phyloP scores from a whole-genome alignment of 345 rosid genomes.

The Salix exigua region DNA sequence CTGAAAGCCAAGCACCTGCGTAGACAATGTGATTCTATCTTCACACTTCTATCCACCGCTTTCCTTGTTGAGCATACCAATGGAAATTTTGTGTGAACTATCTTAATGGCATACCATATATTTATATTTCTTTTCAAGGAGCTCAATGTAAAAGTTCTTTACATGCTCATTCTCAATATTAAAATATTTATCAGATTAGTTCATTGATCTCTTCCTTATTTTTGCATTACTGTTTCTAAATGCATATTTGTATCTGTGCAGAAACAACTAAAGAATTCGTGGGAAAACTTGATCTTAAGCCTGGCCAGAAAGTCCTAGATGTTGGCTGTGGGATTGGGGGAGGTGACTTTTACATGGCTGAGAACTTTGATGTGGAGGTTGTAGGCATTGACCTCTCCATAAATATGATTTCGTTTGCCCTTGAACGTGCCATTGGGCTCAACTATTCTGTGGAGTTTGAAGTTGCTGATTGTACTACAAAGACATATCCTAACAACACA shows the following conservation, averaged over 20 bases:
- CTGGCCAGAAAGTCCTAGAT: conserved; percentile 92
- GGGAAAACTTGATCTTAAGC: conserved; percentile 71
- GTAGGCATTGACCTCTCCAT: conserved; percentile 90
- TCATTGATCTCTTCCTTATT: not conserved
- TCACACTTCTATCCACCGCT: not conserved
- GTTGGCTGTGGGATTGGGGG: conserved; percentile 99
- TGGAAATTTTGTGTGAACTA: not conserved
- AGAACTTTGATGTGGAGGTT: conserved; percentile 78
- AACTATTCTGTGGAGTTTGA: conserved; percentile 86
- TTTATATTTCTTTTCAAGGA: not conserved
- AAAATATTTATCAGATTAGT: not conserved
- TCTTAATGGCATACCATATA: not conserved
- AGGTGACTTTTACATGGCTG: conserved; percentile 99
- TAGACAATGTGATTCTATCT: not conserved
- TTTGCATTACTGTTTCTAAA: conserved; percentile 1
- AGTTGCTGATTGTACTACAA: conserved; percentile 95
- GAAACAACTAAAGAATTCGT: conserved; percentile 97
- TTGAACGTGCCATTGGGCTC: conserved; percentile 89
- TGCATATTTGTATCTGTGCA: conserved; percentile 31
- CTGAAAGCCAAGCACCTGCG: not conserved
- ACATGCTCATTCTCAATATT: not conserved
- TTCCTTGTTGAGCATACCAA: not conserved
- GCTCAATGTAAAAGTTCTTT: no score
- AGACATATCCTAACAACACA: conserved; percentile 62
- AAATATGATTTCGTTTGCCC: conserved; percentile 91